Evolutionary conservation across 148 eudicot genomes (phyloP).

Genomic region (Rhododendron henanense): DNA sequence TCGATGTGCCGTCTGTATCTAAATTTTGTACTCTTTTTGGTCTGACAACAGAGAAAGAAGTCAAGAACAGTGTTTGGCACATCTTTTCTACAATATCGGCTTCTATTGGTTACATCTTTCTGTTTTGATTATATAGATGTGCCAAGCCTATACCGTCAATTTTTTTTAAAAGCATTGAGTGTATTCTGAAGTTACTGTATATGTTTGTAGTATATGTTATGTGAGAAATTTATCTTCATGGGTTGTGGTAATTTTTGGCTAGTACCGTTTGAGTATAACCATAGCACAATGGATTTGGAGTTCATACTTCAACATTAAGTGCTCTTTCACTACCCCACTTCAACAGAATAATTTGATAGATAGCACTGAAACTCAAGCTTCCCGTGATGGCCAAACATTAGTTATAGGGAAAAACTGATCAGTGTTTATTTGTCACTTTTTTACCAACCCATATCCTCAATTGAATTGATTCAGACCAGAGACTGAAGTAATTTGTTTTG

Average conservation of each 20-base stretch:
- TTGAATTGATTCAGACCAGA: background rate
- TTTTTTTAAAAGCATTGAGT: background rate
- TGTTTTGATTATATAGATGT: background rate
- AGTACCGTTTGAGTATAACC: background rate
- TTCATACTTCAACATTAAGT: background rate
- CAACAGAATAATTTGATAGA: background rate
- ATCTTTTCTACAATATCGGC: background rate
- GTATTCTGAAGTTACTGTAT: background rate
- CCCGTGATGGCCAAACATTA: background rate
- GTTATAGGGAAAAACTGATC: background rate
- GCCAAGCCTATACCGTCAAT: background rate
- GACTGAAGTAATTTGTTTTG: background rate
- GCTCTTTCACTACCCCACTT: background rate
- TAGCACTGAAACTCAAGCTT: background rate
- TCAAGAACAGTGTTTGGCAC: background rate
- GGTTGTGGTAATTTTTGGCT: background rate
- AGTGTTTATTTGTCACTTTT: background rate
- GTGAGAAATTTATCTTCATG: background rate
- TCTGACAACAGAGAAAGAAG: background rate
- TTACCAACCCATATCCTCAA: background rate
- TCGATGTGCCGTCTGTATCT: background rate
- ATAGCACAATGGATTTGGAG: background rate
- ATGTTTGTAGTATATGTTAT: background rate
- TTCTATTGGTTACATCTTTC: background rate
- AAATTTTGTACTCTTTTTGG: background rate